phyloP scores from a whole-genome alignment of 768 basidiomycete genomes.

The Filobasidium floriforme region DNA sequence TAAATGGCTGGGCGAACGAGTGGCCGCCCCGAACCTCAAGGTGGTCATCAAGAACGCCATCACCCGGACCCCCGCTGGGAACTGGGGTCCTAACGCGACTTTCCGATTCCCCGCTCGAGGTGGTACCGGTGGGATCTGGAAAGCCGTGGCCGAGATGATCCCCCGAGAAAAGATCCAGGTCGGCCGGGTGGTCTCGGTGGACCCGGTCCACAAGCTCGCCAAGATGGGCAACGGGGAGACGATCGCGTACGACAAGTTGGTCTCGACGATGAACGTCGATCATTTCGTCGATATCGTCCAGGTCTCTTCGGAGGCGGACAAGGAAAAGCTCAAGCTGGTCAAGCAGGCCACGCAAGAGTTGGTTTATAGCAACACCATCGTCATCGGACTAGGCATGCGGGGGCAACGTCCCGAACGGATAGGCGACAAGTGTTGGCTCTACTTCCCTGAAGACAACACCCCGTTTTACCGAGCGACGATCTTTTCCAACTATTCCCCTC shows the following conservation, averaged over 20 bases:
- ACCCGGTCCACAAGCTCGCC: constrained; percentile 38
- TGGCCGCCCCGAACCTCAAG: constrained; percentile 45
- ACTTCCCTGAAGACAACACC: constrained; percentile 45
- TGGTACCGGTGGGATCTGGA: constrained; percentile 48
- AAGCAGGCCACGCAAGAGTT: constrained; percentile 32
- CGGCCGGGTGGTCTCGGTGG: constrained; percentile 34
- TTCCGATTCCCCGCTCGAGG: constrained; percentile 47
- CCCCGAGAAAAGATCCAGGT: constrained; percentile 27
- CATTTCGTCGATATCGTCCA: constrained; percentile 22
- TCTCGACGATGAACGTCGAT: constrained; percentile 45
- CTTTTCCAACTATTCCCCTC: constrained; percentile 47
- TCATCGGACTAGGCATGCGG: constrained; percentile 46
- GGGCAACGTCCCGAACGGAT: constrained; percentile 44
- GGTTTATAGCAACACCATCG: constrained; percentile 45
- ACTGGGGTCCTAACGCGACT: constrained; percentile 47
- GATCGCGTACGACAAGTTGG: constrained; percentile 40
- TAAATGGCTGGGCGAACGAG: constrained; percentile 48
- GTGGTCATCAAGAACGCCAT: constrained; percentile 45
- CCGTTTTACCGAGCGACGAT: constrained; percentile 48
- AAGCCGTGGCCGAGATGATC: constrained; percentile 43
- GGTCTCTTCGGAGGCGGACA: constrained; percentile 25
- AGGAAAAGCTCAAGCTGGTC: constrained; percentile 15
- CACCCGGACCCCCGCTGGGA: constrained; percentile 44
- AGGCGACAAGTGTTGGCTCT: constrained; percentile 46
- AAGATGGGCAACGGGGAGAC: constrained; percentile 40